Conservation (phyloP, 192 early-diverging fungal genomes). For the Funneliformis geosporum region DNA sequence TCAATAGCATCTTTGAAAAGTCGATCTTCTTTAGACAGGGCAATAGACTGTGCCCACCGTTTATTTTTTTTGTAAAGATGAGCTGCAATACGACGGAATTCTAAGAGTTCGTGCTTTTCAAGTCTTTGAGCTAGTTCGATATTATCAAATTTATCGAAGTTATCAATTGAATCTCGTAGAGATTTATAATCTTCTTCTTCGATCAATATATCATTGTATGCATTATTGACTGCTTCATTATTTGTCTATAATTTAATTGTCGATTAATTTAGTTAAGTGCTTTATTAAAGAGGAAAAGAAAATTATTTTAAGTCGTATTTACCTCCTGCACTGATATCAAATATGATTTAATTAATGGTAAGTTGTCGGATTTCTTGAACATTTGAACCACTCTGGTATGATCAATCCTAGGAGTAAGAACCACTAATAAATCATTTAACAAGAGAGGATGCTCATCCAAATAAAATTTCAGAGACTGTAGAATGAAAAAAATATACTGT, state of each 20-base stretch:
- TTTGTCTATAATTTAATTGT: conserved; percentile 60
- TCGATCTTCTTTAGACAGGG: conserved; percentile 94
- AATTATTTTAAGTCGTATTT: not conserved
- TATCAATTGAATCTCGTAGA: conserved; percentile 91
- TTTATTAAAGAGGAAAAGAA: not conserved
- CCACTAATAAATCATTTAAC: conserved; percentile 89
- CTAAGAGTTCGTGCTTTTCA: conserved; percentile 95
- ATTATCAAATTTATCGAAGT: conserved; percentile 94
- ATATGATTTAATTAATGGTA: conserved; percentile 96
- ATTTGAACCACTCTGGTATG: conserved; percentile 96
- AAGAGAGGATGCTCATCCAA: conserved; percentile 93
- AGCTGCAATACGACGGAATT: conserved; percentile 97
- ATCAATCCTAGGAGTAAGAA: conserved; percentile 88
- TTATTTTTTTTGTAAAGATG: conserved; percentile 96
- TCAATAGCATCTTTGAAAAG: conserved; percentile 99
- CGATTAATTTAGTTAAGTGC: not conserved
- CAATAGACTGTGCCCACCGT: conserved; percentile 94
- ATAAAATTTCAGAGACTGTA: conserved; percentile 86
- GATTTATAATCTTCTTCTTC: conserved; percentile 98
- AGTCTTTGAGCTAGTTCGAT: conserved; percentile 86
- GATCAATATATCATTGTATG: conserved; percentile 94
- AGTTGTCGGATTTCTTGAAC: conserved; percentile 98
- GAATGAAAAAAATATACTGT: not conserved
- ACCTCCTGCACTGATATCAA: conserved; percentile 90
- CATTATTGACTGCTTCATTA: conserved; percentile 93